Percentiles rank a stretch among this genome's conserved stretches.
Evolutionary conservation across 2,329 filamentous ascomycete species (phyloP).

Genomic region (Thelonectria rubi): DNA sequence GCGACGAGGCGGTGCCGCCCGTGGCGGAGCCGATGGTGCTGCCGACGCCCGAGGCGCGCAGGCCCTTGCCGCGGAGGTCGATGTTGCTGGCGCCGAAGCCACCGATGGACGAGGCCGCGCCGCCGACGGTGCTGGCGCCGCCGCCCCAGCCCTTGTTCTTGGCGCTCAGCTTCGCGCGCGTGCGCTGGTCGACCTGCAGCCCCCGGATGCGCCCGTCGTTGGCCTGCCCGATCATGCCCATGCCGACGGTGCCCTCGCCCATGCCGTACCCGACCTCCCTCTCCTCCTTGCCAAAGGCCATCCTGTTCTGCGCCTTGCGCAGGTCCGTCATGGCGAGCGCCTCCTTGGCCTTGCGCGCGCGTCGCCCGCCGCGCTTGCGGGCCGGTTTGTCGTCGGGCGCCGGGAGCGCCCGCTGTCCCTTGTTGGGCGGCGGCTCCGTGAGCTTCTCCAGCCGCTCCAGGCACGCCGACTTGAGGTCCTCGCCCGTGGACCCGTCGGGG

Average conservation of each 20-base stretch:
- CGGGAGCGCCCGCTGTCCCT: conserved; percentile 85
- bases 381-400: conserved; percentile 95
- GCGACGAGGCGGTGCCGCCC: conserved; percentile 84
- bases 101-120: conserved; percentile 82
- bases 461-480: conserved; percentile 83
- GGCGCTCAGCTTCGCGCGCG: conserved; percentile 89
- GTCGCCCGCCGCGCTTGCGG: conserved; percentile 88
- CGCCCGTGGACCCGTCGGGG: conserved; percentile 82
- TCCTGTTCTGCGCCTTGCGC: conserved; percentile 93
- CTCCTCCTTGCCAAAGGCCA: conserved; percentile 96
- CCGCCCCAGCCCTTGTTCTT: conserved; percentile 97
- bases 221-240: conserved; percentile 93
- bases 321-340: conserved; percentile 97
- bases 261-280: conserved; percentile 90
- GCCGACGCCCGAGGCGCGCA: conserved; percentile 85
- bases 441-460: conserved; percentile 90
- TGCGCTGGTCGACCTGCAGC: conserved; percentile 90
- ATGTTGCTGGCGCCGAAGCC: conserved; percentile 75
- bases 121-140: conserved; percentile 69
- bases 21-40: conserved; percentile 66
- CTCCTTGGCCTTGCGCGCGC: conserved; percentile 94
- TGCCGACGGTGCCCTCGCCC: conserved; percentile 83
- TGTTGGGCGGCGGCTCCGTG: conserved; percentile 89
- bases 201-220: conserved; percentile 90
- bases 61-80: conserved; percentile 79